Conservation (phyloP, 805 yeast species). For the Yarrowia sp. region DNA sequence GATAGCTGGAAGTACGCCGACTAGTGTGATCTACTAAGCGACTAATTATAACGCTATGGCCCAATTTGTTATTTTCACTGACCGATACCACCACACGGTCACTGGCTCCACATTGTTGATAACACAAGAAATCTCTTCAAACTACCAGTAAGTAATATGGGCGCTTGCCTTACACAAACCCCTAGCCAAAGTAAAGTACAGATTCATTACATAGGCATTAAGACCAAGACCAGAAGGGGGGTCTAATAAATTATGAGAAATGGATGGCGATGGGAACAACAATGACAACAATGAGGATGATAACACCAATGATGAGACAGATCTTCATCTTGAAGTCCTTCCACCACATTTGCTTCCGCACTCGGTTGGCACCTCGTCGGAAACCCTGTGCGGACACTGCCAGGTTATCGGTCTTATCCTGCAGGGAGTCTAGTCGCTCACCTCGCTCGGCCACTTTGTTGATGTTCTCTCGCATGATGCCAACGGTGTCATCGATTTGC, state of each 20-base stretch:
- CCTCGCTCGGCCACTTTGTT: constrained; percentile 94
- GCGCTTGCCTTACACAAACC: not conserved
- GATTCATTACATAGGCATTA: constrained; percentile 24
- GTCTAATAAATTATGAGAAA: constrained; percentile 22
- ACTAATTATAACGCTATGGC: too few relatives aligned
- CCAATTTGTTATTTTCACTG: too few relatives aligned
- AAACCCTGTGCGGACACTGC: constrained; percentile 92
- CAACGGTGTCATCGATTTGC: constrained; percentile 94
- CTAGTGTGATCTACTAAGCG: too few relatives aligned
- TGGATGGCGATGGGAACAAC: constrained; percentile 25
- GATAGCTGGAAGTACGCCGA: too few relatives aligned
- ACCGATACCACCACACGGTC: too few relatives aligned
- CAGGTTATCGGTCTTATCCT: constrained; percentile 87
- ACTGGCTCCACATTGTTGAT: too few relatives aligned
- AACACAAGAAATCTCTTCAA: not conserved
- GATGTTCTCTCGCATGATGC: constrained; percentile 95
- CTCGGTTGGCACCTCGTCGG: constrained; percentile 94
- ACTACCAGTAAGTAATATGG: not conserved
- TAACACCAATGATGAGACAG: constrained; percentile 73
- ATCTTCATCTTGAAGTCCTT: constrained; percentile 95
- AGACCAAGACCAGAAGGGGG: not conserved
- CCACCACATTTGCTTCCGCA: constrained; percentile 99
- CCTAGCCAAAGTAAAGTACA: constrained; percentile 9
- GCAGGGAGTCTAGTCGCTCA: constrained; percentile 85
- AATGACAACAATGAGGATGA: constrained; percentile 49